A percentile compares a stretch with the other conserved stretches of the same genome.
phyloP scores from a whole-genome alignment of 2,329 filamentous ascomycete genomes.

The Pleurostoma richardsiae region DNA sequence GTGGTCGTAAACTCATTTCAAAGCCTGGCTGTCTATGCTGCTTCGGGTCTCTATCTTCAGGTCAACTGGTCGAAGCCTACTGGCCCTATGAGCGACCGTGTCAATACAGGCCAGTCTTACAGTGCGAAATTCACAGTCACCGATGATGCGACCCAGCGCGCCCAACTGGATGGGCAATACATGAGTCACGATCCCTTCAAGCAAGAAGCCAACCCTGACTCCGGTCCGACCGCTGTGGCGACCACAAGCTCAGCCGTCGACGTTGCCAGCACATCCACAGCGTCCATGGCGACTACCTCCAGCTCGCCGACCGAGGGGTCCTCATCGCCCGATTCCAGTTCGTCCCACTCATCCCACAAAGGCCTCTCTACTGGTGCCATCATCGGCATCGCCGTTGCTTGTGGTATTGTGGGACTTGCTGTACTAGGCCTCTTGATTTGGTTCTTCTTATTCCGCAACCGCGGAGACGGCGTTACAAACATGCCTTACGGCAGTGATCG shows the following conservation, averaged over 20 bases:
- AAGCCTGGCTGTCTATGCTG: not conserved
- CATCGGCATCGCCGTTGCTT: constrained; percentile 41
- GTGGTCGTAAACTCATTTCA: no score
- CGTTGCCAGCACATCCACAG: no score
- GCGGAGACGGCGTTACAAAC: constrained; percentile 15
- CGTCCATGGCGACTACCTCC: not conserved
- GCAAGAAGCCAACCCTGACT: no score
- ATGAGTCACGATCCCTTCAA: no score
- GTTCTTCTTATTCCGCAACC: constrained; percentile 37
- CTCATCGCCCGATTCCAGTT: not conserved
- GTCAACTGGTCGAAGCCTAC: not conserved
- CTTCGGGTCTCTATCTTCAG: not conserved
- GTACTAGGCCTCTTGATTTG: constrained; percentile 33
- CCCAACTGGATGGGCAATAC: no score
- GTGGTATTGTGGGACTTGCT: constrained; percentile 28
- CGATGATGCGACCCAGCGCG: no score
- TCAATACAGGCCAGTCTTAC: not conserved
- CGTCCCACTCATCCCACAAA: not conserved
- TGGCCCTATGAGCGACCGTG: not conserved
- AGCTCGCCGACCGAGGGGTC: not conserved
- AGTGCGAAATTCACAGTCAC: not conserved
- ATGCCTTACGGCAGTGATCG: constrained; percentile 19
- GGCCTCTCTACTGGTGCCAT: constrained; percentile 36
- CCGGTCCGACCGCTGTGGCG: no score
- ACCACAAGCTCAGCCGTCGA: no score